phyloP scores from a whole-genome alignment of 495 filamentous ascomycete genomes.

The Clohesyomyces aquaticus region DNA sequence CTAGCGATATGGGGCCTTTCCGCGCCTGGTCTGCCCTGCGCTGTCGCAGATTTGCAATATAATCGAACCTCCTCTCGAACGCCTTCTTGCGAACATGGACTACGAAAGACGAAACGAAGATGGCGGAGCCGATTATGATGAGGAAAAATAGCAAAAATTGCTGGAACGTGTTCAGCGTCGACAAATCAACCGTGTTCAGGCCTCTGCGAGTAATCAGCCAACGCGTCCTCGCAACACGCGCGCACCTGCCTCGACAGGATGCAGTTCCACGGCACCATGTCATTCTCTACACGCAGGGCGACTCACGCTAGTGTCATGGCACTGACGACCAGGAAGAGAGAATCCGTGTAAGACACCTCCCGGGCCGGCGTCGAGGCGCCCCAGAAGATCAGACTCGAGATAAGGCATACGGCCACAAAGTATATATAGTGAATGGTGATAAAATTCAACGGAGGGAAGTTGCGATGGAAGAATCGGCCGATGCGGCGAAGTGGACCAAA shows the following conservation, averaged over 20 bases:
- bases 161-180: constrained; percentile 75
- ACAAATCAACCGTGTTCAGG: constrained; percentile 60
- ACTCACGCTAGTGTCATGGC: constrained; percentile 74
- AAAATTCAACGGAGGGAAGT: constrained; percentile 69
- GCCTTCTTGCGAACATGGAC: constrained; percentile 68
- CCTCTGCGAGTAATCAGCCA: constrained; percentile 56
- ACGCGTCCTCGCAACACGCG: too few relatives aligned
- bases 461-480: constrained; percentile 32
- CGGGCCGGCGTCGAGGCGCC: constrained; percentile 62
- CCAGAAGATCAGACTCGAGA: constrained; percentile 75
- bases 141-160: constrained; percentile 74
- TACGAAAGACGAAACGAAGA: constrained; percentile 66
- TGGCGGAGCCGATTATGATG: constrained; percentile 72
- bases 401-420: constrained; percentile 68
- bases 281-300: background rate
- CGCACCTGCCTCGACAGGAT: too few relatives aligned
- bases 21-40: constrained; percentile 1
- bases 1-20: constrained; percentile 7
- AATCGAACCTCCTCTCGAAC: constrained; percentile 57
- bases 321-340: constrained; percentile 74
- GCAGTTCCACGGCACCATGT: constrained; percentile 45
- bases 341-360: constrained; percentile 72
- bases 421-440: constrained; percentile 79
- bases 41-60: constrained; percentile 17
- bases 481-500: constrained; percentile 32